Percentiles rank a stretch among this genome's conserved stretches.
These are phyloP conservation scores for Trametes pubescens DNA, from an alignment of 1,284 basidiomycete genomes.

Conservation along the genomic window DNA sequence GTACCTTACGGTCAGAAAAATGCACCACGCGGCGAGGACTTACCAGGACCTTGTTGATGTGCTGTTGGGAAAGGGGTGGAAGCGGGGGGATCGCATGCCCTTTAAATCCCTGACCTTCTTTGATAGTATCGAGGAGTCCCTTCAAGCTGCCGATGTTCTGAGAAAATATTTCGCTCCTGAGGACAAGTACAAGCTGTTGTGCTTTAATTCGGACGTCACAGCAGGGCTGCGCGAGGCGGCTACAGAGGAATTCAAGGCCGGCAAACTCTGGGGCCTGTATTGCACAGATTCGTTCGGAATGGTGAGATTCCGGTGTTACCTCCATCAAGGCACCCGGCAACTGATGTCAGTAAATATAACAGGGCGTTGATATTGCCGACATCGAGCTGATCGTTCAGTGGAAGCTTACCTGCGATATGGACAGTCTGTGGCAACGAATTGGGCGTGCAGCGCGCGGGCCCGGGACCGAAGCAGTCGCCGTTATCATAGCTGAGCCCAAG, in stretches of 20 bases:
- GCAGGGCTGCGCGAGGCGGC: constrained; percentile 33
- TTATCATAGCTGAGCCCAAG: constrained; percentile 27
- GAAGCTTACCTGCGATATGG: constrained; percentile 26
- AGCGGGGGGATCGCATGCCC: no score
- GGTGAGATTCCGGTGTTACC: no score
- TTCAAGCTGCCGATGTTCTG: constrained; percentile 33
- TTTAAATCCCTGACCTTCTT: constrained; percentile 44
- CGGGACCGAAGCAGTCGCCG: constrained; percentile 12
- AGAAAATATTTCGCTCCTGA: constrained; percentile 28
- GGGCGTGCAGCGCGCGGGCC: constrained; percentile 29
- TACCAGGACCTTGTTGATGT: constrained; percentile 46
- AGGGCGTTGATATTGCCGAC: constrained; percentile 47
- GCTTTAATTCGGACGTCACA: constrained; percentile 44
- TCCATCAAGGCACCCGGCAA: no score
- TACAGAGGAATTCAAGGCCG: constrained; percentile 20
- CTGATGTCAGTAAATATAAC: not conserved
- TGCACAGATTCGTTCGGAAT: constrained; percentile 45
- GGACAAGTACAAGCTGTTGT: constrained; percentile 37
- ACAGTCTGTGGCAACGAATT: constrained; percentile 34
- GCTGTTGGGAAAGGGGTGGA: constrained; percentile 36
- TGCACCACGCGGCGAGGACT: constrained; percentile 34
- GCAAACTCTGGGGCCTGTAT: constrained; percentile 32
- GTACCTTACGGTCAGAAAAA: constrained; percentile 37
- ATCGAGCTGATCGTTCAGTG: constrained; percentile 45
- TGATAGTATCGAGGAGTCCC: constrained; percentile 40